Base-by-base conservation (phyloP, 768 basidiomycete genomes). In the Leucocoprinus birnbaumii region DNA sequence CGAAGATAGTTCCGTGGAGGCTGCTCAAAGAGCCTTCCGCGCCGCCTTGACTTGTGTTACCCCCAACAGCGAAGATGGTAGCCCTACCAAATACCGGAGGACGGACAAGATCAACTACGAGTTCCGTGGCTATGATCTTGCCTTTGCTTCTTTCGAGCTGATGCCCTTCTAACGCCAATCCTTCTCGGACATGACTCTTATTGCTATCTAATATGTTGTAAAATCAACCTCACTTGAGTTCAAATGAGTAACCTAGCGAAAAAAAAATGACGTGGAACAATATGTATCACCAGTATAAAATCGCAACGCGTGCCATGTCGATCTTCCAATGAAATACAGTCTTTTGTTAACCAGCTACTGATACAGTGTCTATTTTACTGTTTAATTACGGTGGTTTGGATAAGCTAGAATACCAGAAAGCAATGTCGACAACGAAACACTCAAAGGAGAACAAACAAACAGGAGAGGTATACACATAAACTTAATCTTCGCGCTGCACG, bases 51-150 rank as follows among this genome's bases (percentile, higher is more conserved):
- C 75, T 85, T 60, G 76, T 74, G 51, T 42, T 41, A 26, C 51
- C 46, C 35, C 40, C 40, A 52, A 34, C n/a, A 38, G n/a, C 21
- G 27, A 43, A 22, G 21, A 41, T 16, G 38, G 51, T n/a, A 18
- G 22, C 31, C 57, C 45, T 1, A 59, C 63, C 59, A 70, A 63
- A 13, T 98, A 95, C 71, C 84, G 76, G 61, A 77, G 94, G 61
- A 95, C 91, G 48, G 97, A 98, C 75, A 92, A 96, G 72, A 98
- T 99, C 69, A 93, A 96, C 68, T 99, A 99, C 75, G 94, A 96
- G 69, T 94, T 98, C 67, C 90, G 91, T 44, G 93, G 87, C 50
- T 94, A 94, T 67, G 91, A 92, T 67, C 76, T 94, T 58, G 91
- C 91, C 14, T 94, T 93, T 68, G 89, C 92, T 38, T 92, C 86